These are phyloP conservation scores for Nakazawaea laoshanensis DNA, from an alignment of 805 yeast species.

Conservation along the genomic window DNA sequence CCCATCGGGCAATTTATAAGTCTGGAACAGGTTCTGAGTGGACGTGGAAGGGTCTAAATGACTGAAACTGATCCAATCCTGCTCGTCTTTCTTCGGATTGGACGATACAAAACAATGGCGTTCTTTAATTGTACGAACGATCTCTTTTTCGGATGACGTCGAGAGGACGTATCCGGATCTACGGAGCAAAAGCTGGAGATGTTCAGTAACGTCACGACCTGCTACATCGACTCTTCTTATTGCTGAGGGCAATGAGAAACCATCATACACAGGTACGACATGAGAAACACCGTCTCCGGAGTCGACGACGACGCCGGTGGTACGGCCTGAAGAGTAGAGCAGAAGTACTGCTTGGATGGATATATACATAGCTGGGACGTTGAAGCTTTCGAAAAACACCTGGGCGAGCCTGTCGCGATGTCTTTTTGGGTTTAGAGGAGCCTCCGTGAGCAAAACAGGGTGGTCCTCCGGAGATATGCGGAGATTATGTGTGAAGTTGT, in stretches of 20 bases:
- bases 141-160: conserved; percentile 75
- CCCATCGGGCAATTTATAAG: conserved; percentile 80
- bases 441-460: conserved; percentile 82
- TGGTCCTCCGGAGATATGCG: conserved; percentile 66
- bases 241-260: conserved; percentile 69
- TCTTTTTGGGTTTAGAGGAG: conserved; percentile 66
- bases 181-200: conserved; percentile 60
- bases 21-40: conserved; percentile 18
- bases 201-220: conserved; percentile 79
- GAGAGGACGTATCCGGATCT: conserved; percentile 55
- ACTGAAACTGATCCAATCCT: conserved; percentile 10
- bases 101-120: conserved; percentile 56
- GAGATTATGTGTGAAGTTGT: conserved; percentile 50
- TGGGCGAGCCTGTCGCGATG: conserved; percentile 59
- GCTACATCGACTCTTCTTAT: conserved; percentile 73
- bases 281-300: conserved; percentile 92
- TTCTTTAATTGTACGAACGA: conserved; percentile 74
- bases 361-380: conserved; percentile 68
- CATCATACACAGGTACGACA: conserved; percentile 84
- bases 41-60: conserved; percentile 11
- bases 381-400: conserved; percentile 62
- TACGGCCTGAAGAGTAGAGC: conserved; percentile 80
- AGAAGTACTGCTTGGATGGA: conserved; percentile 74
- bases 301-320: conserved; percentile 85
- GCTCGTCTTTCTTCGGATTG: conserved; percentile 23